Conservation (phyloP, 768 basidiomycete genomes). For the Pleurotus sapidus region DNA sequence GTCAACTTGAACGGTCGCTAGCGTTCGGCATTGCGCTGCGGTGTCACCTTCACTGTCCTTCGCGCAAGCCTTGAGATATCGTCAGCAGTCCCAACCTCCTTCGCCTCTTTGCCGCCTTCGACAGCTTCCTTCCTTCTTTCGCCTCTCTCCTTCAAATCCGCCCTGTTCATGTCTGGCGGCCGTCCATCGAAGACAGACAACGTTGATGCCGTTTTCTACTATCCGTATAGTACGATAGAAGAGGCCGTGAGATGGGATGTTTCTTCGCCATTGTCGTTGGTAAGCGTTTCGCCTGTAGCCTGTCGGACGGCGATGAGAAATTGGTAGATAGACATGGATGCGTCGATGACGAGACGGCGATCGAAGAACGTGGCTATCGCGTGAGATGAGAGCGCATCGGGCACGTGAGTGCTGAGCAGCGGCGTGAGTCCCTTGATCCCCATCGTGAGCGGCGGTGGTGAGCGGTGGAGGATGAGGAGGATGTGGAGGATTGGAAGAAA, state of each 20-base stretch:
- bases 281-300: constrained; percentile 94
- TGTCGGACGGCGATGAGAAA: constrained; percentile 98
- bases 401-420: constrained; percentile 87
- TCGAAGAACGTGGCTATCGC: constrained; percentile 98
- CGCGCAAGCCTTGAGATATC: constrained; percentile 89
- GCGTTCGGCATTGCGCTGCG: constrained; percentile 96
- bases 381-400: constrained; percentile 70
- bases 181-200: constrained; percentile 98
- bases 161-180: constrained; percentile 95
- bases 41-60: constrained; percentile 91
- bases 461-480: no score
- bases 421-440: constrained; percentile 96
- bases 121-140: constrained; percentile 90
- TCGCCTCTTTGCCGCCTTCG: constrained; percentile 93
- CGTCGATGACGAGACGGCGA: constrained; percentile 97
- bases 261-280: constrained; percentile 96
- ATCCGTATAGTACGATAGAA: constrained; percentile 98
- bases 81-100: constrained; percentile 84
- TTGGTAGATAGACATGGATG: constrained; percentile 96
- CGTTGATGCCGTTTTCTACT: constrained; percentile 98
- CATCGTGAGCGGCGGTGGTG: constrained; percentile 40
- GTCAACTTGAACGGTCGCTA: constrained; percentile 82
- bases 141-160: constrained; percentile 96
- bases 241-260: constrained; percentile 96
- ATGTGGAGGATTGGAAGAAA: no score